These are phyloP conservation scores for Entomortierella parvispora DNA, from an alignment of 192 early-diverging fungal genomes.

Conservation along the genomic window DNA sequence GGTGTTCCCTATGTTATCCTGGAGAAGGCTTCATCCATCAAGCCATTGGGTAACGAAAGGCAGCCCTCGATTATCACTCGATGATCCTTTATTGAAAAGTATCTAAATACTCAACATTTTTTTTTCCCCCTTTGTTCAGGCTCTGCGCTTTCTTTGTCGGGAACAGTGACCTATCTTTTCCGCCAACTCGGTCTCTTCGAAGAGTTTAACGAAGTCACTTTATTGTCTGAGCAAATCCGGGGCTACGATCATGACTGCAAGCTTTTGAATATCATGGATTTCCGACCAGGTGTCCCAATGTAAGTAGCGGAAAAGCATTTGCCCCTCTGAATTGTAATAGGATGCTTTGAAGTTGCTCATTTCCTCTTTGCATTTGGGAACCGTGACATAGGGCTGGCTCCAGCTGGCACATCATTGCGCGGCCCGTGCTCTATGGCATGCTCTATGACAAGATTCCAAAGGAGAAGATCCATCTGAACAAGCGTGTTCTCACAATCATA, in stretches of 20 bases:
- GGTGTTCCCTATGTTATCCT: slow-evolving; percentile 21
- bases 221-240: no score
- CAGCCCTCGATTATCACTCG: no score
- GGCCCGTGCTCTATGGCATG: not conserved
- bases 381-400: not conserved
- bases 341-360: no score
- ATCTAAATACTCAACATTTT: no score
- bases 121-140: not conserved
- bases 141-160: slow-evolving; percentile 1
- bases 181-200: not conserved
- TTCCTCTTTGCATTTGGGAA: not conserved
- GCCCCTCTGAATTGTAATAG: no score
- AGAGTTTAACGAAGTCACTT: no score
- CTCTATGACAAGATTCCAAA: not conserved
- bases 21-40: slow-evolving; percentile 9
- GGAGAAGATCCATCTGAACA: not conserved
- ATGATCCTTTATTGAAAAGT: not conserved
- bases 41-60: slow-evolving; percentile 28
- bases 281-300: no score
- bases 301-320: no score
- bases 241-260: no score
- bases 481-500: slow-evolving; percentile 1
- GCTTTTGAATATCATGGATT: no score
- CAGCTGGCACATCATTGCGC: not conserved
- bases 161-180: not conserved